These are phyloP conservation scores for Boletales sp. DNA, from an alignment of 768 basidiomycete genomes.

Conservation along the genomic window DNA sequence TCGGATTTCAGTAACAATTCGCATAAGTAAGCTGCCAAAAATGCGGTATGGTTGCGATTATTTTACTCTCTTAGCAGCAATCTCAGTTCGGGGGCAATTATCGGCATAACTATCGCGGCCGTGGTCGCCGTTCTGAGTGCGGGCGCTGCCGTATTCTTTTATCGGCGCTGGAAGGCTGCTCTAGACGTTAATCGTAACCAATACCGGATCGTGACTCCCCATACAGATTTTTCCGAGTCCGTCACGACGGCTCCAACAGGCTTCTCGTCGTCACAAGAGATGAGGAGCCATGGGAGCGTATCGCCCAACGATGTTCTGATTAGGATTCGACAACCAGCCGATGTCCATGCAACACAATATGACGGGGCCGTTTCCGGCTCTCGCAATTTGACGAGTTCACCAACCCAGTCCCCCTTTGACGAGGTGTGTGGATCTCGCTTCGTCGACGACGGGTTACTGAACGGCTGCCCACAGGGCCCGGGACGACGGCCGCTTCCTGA, in stretches of 20 bases:
- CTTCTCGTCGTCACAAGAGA: conserved; percentile 19
- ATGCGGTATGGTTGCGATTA: not conserved
- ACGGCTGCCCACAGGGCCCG: conserved; percentile 3
- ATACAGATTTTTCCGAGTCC: not conserved
- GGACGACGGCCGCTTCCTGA: conserved; percentile 22
- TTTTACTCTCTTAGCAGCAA: conserved; percentile 6
- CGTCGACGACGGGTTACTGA: not conserved
- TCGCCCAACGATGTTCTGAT: conserved; percentile 7
- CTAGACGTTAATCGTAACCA: conserved; percentile 9
- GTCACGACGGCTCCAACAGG: conserved; percentile 3
- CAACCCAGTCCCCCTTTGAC: conserved; percentile 5
- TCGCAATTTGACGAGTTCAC: conserved; percentile 6
- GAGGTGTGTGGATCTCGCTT: conserved; percentile 14
- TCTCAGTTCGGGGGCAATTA: conserved; percentile 21
- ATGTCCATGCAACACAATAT: too few relatives aligned
- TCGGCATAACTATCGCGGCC: conserved; percentile 18
- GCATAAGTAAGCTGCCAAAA: conserved; percentile 11
- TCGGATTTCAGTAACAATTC: too few relatives aligned
- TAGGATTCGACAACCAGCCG: conserved; percentile 10
- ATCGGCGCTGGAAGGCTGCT: conserved; percentile 26
- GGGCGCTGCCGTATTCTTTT: conserved; percentile 22
- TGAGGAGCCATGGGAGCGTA: conserved; percentile 12
- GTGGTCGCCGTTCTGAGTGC: conserved; percentile 12
- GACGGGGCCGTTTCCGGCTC: too few relatives aligned
- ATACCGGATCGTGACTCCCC: conserved; percentile 11